Evolutionary conservation across 176 grass and related monocot genomes (phyloP), one percentile per base, ranked within the genome.

Genomic region (Thalia dealbata): DNA sequence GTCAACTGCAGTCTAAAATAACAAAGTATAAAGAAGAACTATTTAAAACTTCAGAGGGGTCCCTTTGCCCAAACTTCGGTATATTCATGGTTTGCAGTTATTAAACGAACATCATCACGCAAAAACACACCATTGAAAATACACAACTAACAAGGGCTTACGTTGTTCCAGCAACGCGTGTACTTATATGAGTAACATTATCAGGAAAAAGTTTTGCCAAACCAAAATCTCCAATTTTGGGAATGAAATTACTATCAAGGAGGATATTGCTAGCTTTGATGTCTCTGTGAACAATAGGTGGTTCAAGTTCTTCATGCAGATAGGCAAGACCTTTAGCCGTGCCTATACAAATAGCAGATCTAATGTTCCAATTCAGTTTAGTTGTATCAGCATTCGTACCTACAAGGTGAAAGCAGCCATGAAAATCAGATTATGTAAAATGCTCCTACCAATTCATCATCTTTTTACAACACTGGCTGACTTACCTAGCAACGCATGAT

Each of bases 241-340:
- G 69, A 18, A 21, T 10, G 50, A 72, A 72, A 19, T 72, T 52
- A 72, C 48, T 50, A 45, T 30, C 69, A 29, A 72, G 69, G 38
- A 72, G 69, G 51, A 72, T 72, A 72, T 72, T 72, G 69, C 69
- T 72, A 72, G 69, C 69, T 72, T 72, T 72, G 24, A 72, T 72
- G 48, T 72, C 69, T 72, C 69, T 72, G 69, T 72, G 69, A 23
- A 72, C 69, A 19, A 51, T 52, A 28, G 69, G 69, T 19, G 46
- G 69, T 52, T 72, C 45, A 52, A 72, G 69, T 41, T 72, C 69
- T 28, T 72, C 69, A 41, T 72, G 69, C 19, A 72, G 69, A 72
- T 72, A 72, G 11, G 43, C 23, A 72, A 72, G 69, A 72, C 69
- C 69, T 72, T 10, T 72, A 41, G 69, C 69, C 28, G 48, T 72